Evolutionary conservation across 352 stramenopile species (phyloP).

Genomic region (Globisporangium camurandrum): DNA sequence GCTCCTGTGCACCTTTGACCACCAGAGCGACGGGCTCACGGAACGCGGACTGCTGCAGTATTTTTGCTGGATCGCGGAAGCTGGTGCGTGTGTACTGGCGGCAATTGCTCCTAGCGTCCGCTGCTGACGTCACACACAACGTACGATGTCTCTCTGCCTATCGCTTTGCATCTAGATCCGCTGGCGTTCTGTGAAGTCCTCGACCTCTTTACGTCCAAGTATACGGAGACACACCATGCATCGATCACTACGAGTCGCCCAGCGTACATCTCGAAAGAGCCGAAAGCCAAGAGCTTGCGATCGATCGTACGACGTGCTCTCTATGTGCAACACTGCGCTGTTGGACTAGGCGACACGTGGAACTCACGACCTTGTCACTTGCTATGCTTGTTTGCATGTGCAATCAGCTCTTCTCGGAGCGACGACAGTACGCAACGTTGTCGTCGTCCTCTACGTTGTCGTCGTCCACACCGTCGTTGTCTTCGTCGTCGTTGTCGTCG

Average conservation of each 20-base stretch:
- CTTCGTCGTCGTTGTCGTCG: background rate
- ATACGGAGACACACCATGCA: constrained; percentile 50
- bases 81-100: constrained; percentile 21
- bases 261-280: constrained; percentile 6
- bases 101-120: too few relatives aligned
- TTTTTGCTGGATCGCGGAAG: constrained; percentile 60
- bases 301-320: constrained; percentile 8
- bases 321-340: background rate
- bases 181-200: constrained; percentile 49
- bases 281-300: constrained; percentile 11
- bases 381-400: background rate
- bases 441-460: background rate
- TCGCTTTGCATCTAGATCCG: constrained; percentile 28
- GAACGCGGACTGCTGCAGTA: constrained; percentile 58
- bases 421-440: constrained; percentile 6
- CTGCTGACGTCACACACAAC: too few relatives aligned
- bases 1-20: constrained; percentile 52
- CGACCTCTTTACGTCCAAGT: constrained; percentile 45
- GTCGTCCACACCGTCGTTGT: background rate
- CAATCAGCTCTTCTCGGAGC: constrained; percentile 8
- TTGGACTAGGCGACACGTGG: background rate
- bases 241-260: constrained; percentile 24
- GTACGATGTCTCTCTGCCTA: background rate
- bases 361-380: background rate
- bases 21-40: constrained; percentile 24